Evolutionary conservation across 2,329 filamentous ascomycete genomes (phyloP).

Genomic region (Fusarium papillatum): DNA sequence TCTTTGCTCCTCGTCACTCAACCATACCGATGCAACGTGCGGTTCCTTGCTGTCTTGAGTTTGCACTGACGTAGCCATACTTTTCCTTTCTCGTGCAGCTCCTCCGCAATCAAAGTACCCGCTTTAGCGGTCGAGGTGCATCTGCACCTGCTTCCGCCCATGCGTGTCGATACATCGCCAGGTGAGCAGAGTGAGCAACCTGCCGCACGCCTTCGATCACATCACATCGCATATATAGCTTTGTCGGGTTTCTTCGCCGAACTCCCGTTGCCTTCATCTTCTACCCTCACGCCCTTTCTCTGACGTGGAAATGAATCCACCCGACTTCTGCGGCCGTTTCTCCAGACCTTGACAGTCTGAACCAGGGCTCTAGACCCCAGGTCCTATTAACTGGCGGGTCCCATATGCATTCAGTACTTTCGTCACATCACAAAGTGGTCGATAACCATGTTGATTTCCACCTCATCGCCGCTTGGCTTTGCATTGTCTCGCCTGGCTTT

Average conservation of each 20-base stretch:
- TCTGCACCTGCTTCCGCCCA: constrained; percentile 5
- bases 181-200: constrained; percentile 1
- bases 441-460: constrained; percentile 18
- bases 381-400: constrained; percentile 19
- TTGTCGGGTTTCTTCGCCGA: constrained; percentile 17
- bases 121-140: not conserved
- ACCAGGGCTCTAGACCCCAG: constrained; percentile 23
- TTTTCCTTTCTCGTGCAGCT: constrained; percentile 15
- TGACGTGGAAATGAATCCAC: constrained; percentile 43
- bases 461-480: constrained; percentile 17
- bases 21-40: constrained; percentile 25
- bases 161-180: constrained; percentile 11
- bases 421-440: constrained; percentile 26
- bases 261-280: constrained; percentile 2
- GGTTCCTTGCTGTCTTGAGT: constrained; percentile 9
- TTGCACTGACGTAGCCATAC: constrained; percentile 22
- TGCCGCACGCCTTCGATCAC: constrained; percentile 24
- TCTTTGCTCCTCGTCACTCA: constrained; percentile 10
- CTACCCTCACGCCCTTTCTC: constrained; percentile 23
- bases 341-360: constrained; percentile 27
- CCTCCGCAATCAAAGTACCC: constrained; percentile 7
- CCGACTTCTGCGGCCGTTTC: constrained; percentile 35
- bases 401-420: constrained; percentile 26
- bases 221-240: constrained; percentile 24
- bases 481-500: constrained; percentile 16